Conservation (phyloP, 495 filamentous ascomycete species). For the Aspergillus hancockii region DNA sequence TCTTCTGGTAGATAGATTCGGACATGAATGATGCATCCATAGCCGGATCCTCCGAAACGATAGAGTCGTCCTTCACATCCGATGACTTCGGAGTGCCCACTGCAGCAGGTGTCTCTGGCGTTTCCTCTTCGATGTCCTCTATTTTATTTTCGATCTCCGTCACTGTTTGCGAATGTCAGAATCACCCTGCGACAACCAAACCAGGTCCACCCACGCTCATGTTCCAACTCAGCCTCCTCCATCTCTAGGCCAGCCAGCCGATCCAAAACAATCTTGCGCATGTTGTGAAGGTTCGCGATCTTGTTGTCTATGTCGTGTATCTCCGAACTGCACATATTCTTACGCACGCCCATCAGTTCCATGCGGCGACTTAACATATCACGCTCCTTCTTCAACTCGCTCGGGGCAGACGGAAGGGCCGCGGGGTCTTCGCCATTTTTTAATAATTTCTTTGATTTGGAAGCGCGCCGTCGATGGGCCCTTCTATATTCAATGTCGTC, state of each 20-base stretch:
- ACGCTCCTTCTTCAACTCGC: conserved; percentile 75
- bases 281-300: conserved; percentile 87
- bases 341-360: conserved; percentile 88
- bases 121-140: conserved; percentile 78
- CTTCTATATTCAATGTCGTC: conserved; percentile 63
- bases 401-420: conserved; percentile 62
- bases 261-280: conserved; percentile 91
- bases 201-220: conserved; percentile 63
- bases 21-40: conserved; percentile 87
- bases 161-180: conserved; percentile 47
- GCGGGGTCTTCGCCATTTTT: conserved; percentile 57
- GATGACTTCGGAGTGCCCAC: conserved; percentile 47
- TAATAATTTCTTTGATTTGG: conserved; percentile 73
- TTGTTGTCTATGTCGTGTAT: conserved; percentile 97
- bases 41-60: conserved; percentile 53
- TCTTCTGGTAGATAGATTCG: conserved; percentile 92
- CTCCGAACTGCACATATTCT: conserved; percentile 96
- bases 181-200: background rate
- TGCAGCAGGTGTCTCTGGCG: conserved; percentile 55
- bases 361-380: conserved; percentile 73
- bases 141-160: conserved; percentile 81
- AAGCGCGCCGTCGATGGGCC: conserved; percentile 62
- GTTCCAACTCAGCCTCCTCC: conserved; percentile 87
- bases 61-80: conserved; percentile 55
- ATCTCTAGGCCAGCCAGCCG: conserved; percentile 86